phyloP scores from a whole-genome alignment of 2,329 filamentous ascomycete species.

The Aspergillus udagawae region DNA sequence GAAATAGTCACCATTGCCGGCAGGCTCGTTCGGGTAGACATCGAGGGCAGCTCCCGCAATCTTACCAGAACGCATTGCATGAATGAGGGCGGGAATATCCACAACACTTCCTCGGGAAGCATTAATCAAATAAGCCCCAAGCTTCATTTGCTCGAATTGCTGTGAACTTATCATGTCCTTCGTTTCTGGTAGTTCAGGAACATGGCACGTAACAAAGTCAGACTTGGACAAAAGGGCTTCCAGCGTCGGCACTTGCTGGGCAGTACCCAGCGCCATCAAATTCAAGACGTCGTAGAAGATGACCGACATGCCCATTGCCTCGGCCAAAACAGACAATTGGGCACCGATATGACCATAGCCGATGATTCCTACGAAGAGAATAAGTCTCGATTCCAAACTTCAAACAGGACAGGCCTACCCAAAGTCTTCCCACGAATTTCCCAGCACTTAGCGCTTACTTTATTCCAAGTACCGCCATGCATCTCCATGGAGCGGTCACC shows the following conservation, averaged over 20 bases:
- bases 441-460: conserved; percentile 95
- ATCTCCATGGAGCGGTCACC: conserved; percentile 91
- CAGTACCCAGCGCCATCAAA: conserved; percentile 88
- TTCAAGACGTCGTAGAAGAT: conserved; percentile 96
- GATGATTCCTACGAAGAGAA: conserved; percentile 64
- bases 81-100: conserved; percentile 86
- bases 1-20: conserved; percentile 93
- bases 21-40: conserved; percentile 91
- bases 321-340: conserved; percentile 89
- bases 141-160: conserved; percentile 85
- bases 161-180: conserved; percentile 81
- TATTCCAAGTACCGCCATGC: conserved; percentile 95
- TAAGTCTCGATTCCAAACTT: conserved; percentile 9
- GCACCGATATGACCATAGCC: conserved; percentile 97
- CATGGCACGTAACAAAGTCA: conserved; percentile 93
- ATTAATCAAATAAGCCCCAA: conserved; percentile 91
- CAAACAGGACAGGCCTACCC: conserved; percentile 47
- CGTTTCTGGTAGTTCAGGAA: conserved; percentile 89
- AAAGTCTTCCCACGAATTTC: conserved; percentile 97
- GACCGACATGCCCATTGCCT: conserved; percentile 96
- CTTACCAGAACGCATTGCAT: conserved; percentile 79
- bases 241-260: conserved; percentile 75
- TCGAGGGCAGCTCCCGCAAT: conserved; percentile 93
- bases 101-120: conserved; percentile 91
- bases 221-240: conserved; percentile 71